These are phyloP conservation scores for Syzygium aromaticum DNA, from an alignment of 345 rosid species.

Conservation along the genomic window DNA sequence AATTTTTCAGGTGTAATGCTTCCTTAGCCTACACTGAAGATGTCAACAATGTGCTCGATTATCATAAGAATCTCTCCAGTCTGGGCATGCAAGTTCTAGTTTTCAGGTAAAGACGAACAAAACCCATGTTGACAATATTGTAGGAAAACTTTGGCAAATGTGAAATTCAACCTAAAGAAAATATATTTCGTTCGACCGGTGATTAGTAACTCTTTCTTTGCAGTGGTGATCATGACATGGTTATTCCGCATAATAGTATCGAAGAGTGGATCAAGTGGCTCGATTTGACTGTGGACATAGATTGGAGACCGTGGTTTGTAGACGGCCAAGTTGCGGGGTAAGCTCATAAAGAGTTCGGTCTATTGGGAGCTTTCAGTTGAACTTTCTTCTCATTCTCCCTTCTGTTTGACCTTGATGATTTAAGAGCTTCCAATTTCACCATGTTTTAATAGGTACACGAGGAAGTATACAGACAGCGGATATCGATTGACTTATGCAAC, in stretches of 20 bases:
- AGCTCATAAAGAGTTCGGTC: not conserved
- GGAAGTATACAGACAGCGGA: slow-evolving; percentile 1
- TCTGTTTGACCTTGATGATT: not conserved
- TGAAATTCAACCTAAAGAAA: not conserved
- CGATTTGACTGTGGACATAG: slow-evolving; percentile 1
- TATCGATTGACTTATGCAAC: slow-evolving; percentile 16
- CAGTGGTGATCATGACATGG: slow-evolving; percentile 35
- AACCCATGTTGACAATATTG: not conserved
- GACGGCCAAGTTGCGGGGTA: slow-evolving; percentile 32
- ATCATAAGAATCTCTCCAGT: slow-evolving; percentile 14
- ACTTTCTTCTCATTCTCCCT: not conserved
- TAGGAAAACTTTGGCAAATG: not conserved
- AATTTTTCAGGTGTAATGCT: slow-evolving; percentile 17
- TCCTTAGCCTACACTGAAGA: slow-evolving; percentile 10
- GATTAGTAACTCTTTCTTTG: not conserved
- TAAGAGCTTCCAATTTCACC: not conserved
- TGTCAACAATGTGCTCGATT: not conserved
- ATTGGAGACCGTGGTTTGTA: slow-evolving; percentile 25
- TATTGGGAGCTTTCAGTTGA: not conserved
- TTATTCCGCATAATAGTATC: slow-evolving; percentile 17
- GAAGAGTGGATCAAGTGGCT: slow-evolving; percentile 21
- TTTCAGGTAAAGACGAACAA: slow-evolving; percentile 3
- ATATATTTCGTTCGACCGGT: not conserved
- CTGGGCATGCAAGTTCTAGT: slow-evolving; percentile 13
- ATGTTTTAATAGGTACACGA: slow-evolving; percentile 6